These are phyloP conservation scores for Leccinum solheimii DNA, from an alignment of 1,284 basidiomycete genomes.

Conservation along the genomic window DNA sequence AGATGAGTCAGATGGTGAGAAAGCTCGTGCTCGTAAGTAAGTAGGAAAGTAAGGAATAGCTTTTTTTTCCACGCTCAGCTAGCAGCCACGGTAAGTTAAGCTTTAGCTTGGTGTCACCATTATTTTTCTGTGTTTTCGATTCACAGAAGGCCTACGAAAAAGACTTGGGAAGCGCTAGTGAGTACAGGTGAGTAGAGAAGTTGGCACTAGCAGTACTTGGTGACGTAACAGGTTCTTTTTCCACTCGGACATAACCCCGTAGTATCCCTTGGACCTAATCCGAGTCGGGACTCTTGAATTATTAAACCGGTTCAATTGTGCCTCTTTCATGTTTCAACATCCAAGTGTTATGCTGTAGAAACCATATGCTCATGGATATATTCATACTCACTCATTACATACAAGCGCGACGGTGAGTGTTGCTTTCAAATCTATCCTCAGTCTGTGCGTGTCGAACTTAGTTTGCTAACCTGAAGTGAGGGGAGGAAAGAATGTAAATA, in stretches of 20 bases:
- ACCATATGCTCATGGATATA: not conserved
- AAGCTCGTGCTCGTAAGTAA: not conserved
- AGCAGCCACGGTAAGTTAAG: too few species aligned
- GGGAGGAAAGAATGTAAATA: too few species aligned
- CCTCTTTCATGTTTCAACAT: not conserved
- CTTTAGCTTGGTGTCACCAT: too few species aligned
- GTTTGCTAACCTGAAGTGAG: too few species aligned
- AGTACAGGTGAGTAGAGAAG: too few species aligned
- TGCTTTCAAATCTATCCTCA: slow-evolving; percentile 1
- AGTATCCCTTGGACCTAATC: not conserved
- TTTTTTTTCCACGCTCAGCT: not conserved
- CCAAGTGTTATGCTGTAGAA: not conserved
- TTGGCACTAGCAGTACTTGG: too few species aligned
- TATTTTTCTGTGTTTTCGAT: not conserved
- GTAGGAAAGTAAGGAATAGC: not conserved
- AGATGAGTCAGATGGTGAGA: not conserved
- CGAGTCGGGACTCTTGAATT: not conserved
- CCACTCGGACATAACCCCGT: too few species aligned
- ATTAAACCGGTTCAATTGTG: not conserved
- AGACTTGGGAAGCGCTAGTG: too few species aligned
- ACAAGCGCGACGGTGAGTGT: slow-evolving; percentile 61
- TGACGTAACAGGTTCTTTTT: too few species aligned
- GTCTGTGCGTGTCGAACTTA: not conserved
- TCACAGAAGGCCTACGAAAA: not conserved
- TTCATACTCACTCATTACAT: slow-evolving; percentile 46